A percentile compares a stretch with the other conserved stretches of the same genome.
These are phyloP conservation scores for Tricholoma terreum DNA, from an alignment of 768 basidiomycete species.

Conservation along the genomic window DNA sequence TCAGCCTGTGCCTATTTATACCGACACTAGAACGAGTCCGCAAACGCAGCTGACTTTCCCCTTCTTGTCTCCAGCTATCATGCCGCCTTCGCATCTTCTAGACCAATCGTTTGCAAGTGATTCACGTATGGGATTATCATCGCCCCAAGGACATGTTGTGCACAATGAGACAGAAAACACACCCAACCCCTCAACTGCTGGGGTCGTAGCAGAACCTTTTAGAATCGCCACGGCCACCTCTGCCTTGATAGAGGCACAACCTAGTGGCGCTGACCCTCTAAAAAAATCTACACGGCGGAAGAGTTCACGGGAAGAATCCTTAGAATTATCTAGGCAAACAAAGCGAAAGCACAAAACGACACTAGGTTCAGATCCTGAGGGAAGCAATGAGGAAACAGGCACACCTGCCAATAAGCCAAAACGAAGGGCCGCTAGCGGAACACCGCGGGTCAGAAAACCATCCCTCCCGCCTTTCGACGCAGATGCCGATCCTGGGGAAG, in stretches of 20 bases:
- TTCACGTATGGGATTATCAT: not conserved
- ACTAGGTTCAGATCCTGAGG: slow-evolving; percentile 11
- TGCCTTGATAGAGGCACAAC: not conserved
- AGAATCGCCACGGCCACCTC: not conserved
- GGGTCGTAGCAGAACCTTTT: not conserved
- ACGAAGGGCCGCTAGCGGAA: slow-evolving; percentile 23
- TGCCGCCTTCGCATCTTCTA: not conserved
- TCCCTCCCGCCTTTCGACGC: slow-evolving; percentile 56
- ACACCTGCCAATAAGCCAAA: slow-evolving; percentile 15
- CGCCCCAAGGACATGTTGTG: not conserved
- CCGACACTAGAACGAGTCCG: not conserved
- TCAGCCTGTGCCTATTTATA: not conserved
- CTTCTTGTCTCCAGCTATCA: not conserved
- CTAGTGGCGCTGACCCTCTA: not conserved
- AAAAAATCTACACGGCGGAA: slow-evolving; percentile 1
- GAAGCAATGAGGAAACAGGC: slow-evolving; percentile 10
- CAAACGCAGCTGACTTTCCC: not conserved
- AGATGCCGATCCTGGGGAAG: slow-evolving; percentile 66
- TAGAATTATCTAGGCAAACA: not conserved
- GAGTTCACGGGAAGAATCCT: not conserved
- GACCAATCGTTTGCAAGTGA: not conserved
- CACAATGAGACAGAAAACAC: slow-evolving; percentile 11
- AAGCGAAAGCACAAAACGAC: slow-evolving; percentile 19
- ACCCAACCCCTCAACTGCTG: not conserved
- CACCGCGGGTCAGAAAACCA: slow-evolving; percentile 35